phyloP scores from a whole-genome alignment of 1,284 basidiomycete species.

The Coniferiporia sulphurascens region DNA sequence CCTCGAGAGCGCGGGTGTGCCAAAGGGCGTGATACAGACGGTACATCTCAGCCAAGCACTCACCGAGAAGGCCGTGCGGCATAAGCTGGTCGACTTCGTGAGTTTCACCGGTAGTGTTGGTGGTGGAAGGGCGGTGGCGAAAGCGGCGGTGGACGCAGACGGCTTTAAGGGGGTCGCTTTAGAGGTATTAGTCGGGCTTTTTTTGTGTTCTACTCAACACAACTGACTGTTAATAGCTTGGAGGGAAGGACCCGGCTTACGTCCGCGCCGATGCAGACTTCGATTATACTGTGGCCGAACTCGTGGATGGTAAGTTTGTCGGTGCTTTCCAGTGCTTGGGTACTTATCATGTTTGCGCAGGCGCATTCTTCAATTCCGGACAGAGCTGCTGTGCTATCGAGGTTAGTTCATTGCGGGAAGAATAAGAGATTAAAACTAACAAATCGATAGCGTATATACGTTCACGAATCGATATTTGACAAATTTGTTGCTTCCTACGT shows the following conservation, averaged over 20 bases:
- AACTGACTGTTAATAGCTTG: slow-evolving; percentile 53
- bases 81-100: slow-evolving; percentile 73
- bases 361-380: slow-evolving; percentile 93
- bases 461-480: slow-evolving; percentile 81
- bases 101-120: slow-evolving; percentile 87
- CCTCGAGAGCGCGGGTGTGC: slow-evolving; percentile 72
- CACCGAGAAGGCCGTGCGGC: slow-evolving; percentile 60
- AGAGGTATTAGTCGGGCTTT: slow-evolving; percentile 42
- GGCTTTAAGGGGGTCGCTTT: slow-evolving; percentile 80
- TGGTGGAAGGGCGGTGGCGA: slow-evolving; percentile 60
- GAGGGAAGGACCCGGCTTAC: slow-evolving; percentile 95
- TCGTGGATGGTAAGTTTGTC: slow-evolving; percentile 73
- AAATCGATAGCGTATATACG: slow-evolving; percentile 77
- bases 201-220: slow-evolving; percentile 3
- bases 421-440: not conserved
- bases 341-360: slow-evolving; percentile 32
- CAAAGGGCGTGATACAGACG: slow-evolving; percentile 72
- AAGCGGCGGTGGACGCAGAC: slow-evolving; percentile 50
- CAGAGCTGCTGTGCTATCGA: slow-evolving; percentile 89
- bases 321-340: not conserved
- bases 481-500: slow-evolving; percentile 76
- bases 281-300: slow-evolving; percentile 76
- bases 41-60: slow-evolving; percentile 72
- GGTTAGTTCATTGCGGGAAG: slow-evolving; percentile 33
- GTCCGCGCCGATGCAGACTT: slow-evolving; percentile 84